Evolutionary conservation across 1,284 basidiomycete genomes (phyloP), one percentile per base, ranked within the genome.

Genomic region (Ustilago hordei): DNA sequence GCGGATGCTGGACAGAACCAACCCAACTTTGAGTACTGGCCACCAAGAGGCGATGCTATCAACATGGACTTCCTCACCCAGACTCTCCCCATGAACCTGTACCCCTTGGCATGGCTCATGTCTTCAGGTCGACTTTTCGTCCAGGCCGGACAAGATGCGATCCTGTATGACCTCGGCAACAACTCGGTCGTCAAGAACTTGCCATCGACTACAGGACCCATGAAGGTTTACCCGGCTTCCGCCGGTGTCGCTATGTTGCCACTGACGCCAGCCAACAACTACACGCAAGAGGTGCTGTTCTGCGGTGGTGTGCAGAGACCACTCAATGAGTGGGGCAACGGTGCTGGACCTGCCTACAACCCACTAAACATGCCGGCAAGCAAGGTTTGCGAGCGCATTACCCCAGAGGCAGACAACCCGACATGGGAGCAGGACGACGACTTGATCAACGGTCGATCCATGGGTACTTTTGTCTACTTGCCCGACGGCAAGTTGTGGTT

Each of bases 171-270:
- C 45, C 65, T 71, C 41, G 59, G 61, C 48, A 35, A 52, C n/a
- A 68, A 63, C 34, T 63, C 69, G 48, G 66, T 69, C n/a, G 62
- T 59, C 23, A 61, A 66, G n/a, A 41, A 34, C 15, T 64, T 69
- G 11, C 75, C 69, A 17, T 72, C 69, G 36, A 69, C 75, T 23
- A 66, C 47, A 0, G 65, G 69, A 5, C 69, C 69, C 1, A 73
- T 69, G 74, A 72, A 72, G 38, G 79, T 95, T 28, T 98, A 98
- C 88, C 95, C 95, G 41, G 95, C 93, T 0, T 95, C 94, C 1
- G 95, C 93, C 56, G 95, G 92, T 9, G 91, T 90, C 1, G 93
- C 92, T 55, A 94, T 97, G 93, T 88, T 97, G 6, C 95, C 95
- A 4, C 88, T 97, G 52, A 95, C 93, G 0, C 93, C 93, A 3